Base-by-base conservation (phyloP, 306 rosid species). In the Casuarina cunninghamiana region DNA sequence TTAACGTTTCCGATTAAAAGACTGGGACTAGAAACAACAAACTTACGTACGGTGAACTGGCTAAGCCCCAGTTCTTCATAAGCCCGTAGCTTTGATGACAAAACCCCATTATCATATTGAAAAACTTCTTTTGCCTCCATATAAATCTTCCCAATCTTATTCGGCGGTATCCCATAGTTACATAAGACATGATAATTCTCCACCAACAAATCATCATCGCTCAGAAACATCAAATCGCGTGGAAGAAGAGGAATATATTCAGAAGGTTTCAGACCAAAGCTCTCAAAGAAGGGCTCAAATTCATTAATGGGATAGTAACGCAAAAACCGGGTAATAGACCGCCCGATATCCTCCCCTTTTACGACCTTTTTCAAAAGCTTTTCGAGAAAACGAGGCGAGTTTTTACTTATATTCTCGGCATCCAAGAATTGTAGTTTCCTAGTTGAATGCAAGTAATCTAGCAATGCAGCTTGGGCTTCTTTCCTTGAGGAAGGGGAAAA, bases 281-380 rank as follows among this genome's bases (percentile, higher is more conserved):
- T 91, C 86, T 93, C 98, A 44, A 93, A 90, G 75, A 94, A 94
- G 57, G 93, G 96, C 60, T 91, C 97, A 51, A 94, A 94, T 61
- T 94, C 98, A 65, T 94, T 91, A 75, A 94, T 77, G 16, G 98
- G 98, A 71, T 94, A 86, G 76, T 91, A 91, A 19, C 92, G 82
- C 46, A 93, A 81, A 50, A 85, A 83, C 26, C 92, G 83, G 16
- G 86, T 10, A 54, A 88, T 53, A 3, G 88, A 82, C 50, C 78
- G 71, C 44, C 75, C 85, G 6, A 83, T 58, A 46, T 78, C 83
- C 35, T 53, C 75, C 8, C 77, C 72, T 5, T 15, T 44, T 53
- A 42, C 81, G 53, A 86, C 81, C 58, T 71, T 78, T 39, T 65
- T 68, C 58, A 93, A 60, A 72, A 93, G 89, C 54, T 85, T 86